Base-by-base conservation (phyloP, 1,284 basidiomycete genomes). In the Peniophora sp. region DNA sequence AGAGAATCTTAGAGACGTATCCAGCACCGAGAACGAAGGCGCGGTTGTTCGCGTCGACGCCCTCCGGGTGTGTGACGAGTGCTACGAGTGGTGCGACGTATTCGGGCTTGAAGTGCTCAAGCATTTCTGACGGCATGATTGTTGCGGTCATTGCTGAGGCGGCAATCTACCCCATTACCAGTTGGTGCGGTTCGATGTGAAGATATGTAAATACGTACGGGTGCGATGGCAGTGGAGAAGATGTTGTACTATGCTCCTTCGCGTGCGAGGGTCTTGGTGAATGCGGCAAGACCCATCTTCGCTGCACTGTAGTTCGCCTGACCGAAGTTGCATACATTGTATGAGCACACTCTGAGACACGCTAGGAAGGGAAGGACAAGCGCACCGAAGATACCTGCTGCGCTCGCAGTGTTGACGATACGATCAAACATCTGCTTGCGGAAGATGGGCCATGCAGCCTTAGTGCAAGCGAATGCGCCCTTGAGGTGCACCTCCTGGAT, bases 391-490 rank as follows among this genome's bases (percentile, higher is more conserved):
- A 93, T 69, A 5, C 90, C 91, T 49, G 90, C 88, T 23, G 90
- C 88, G 57, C 92, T 95, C 24, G 92, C 75, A 17, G 90, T 94
- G 71, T 96, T 97, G 61, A 98, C 77, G 55, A 98, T 77, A 49
- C 93, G 83, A 14, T 95, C 94, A 59, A 89, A 97, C 72, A 93
- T 93, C 66, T 97, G 93, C 64, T 91, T 90, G 61, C 92, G 81
- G 79, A 99, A 97, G 65, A 91, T 72, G 2, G 95, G 93, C 97
- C 96, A 99, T 32, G 85, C 93, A 43, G 97, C 96, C 66, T 95
- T 96, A 42, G 92, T 89, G 68, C 93, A 97, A n/a, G 92, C 76
- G 69, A 85, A 99, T 0, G 96, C 86, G 49, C 95, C 96, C 70
- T 95, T 97, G 56, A 99, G 73, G 66, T 99, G 97, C 18, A 99